Percentiles rank a stretch among this genome's conserved stretches.
These are phyloP conservation scores for Hypoxylon sp. DNA, from an alignment of 2,329 filamentous ascomycete genomes.

Conservation along the genomic window DNA sequence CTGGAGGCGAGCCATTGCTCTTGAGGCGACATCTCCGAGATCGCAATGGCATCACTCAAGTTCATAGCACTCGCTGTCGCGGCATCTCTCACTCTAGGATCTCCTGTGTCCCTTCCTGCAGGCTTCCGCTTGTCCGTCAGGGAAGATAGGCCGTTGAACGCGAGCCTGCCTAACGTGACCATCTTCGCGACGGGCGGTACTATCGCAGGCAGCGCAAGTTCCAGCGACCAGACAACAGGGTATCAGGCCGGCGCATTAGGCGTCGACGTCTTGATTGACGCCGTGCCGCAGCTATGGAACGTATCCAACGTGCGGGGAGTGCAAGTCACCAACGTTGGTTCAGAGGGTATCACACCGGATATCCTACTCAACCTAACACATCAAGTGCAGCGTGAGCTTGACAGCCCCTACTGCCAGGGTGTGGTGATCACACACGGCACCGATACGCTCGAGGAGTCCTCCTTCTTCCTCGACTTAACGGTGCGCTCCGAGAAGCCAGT, in stretches of 20 bases:
- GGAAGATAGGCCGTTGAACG: slow-evolving; percentile 52
- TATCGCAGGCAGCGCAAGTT: slow-evolving; percentile 68
- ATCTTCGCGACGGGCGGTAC: slow-evolving; percentile 72
- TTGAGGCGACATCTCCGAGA: not conserved
- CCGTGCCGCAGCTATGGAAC: slow-evolving; percentile 68
- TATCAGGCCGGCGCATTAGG: slow-evolving; percentile 62
- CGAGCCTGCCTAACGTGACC: slow-evolving; percentile 68
- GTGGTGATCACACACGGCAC: slow-evolving; percentile 76
- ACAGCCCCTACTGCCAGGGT: slow-evolving; percentile 60
- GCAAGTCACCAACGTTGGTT: slow-evolving; percentile 66
- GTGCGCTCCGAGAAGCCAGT: slow-evolving; percentile 71
- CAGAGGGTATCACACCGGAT: slow-evolving; percentile 62
- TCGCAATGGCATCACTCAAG: slow-evolving; percentile 25
- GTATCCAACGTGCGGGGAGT: slow-evolving; percentile 69
- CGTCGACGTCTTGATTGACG: slow-evolving; percentile 66
- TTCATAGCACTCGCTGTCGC: slow-evolving; percentile 12
- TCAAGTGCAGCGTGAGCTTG: slow-evolving; percentile 64
- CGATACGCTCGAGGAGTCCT: slow-evolving; percentile 74
- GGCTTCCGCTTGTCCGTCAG: slow-evolving; percentile 23
- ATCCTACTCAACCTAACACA: slow-evolving; percentile 65
- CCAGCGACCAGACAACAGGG: slow-evolving; percentile 62
- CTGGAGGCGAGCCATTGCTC: not conserved
- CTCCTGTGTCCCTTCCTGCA: slow-evolving; percentile 24
- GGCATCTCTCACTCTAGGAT: slow-evolving; percentile 17
- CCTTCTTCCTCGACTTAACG: slow-evolving; percentile 73